Evolutionary conservation across 306 rosid genomes (phyloP), one percentile per base, ranked within the genome.

Genomic region (Vigna unguiculata): DNA sequence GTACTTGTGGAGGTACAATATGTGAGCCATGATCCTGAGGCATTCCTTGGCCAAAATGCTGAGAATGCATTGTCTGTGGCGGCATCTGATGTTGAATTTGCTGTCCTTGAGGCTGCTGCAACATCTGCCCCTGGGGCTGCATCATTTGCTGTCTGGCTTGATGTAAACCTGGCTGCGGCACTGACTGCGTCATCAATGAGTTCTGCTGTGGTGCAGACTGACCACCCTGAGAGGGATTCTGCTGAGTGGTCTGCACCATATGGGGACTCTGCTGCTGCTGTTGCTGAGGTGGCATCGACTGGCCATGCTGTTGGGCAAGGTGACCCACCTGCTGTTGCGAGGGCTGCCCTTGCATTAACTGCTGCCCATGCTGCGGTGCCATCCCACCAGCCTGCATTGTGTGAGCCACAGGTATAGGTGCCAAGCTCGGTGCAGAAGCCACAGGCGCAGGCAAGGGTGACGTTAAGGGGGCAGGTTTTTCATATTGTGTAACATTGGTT

Each of bases 401-500:
- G 62, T 89, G 93, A 32, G 83, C 83, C 28, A 1, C 83, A 0
- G 97, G 88, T 71, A 87, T 87, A 24, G 93, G 86, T 2, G 97
- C 93, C 80, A 89, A 64, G 79, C 77, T 88, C 0, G 96, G 94
- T 0, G 80, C 61, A 77, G 93, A 78, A 49, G 76, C 79, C 13
- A 24, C 61, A 4, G 88, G 82, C 9, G 83, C 86, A 8, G 83
- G 90, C 76, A 80, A 25, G 2, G 97, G 90, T 0, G 91, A 88
- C 14, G 85, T 64, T 81, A 72, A 28, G 9, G 89, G 73, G 0
- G 74, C 84, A 0, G 98, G 99, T 72, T 87, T 96, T 69, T 96
- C 99, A 69, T 96, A 96, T 24, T 96, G 99, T 10, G 99, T 96
- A 24, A 92, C 46, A 36, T 92, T 96, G 2, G 99, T 92, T 79